Base-by-base conservation (phyloP, 164 flowering plant genomes). In the Stephania japonica region DNA sequence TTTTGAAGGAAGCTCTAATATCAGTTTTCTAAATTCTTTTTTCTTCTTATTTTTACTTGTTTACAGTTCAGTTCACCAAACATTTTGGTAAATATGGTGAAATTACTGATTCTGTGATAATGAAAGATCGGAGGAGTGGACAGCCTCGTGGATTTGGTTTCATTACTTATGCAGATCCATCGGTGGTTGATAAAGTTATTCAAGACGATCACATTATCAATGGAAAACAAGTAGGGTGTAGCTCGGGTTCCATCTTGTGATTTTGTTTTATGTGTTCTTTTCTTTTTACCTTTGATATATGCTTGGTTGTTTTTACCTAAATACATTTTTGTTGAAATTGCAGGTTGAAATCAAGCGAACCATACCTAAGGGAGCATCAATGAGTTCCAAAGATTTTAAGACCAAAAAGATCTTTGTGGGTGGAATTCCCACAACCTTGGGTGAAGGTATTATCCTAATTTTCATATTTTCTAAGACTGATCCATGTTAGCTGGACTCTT, bases 331-430 rank as follows among this genome's bases (percentile, higher is more conserved):
- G 59, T 53, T 41, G 42, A 43, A 4, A 16, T 64, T 72, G 24
- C 50, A 93, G 98, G 98, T 91, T 23, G 98, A 93, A 76, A 90
- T 93, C 69, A 91, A 93, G 75, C 80, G 97, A 50, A 93, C 97
- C 13, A 88, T 93, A 67, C 98, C 98, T 16, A 93, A 85, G 75
- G 94, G 92, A 19, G 77, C 89, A 32, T 32, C 38, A 13, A 67
- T 62, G 11, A 77, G 81, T 11, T 80, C 88, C n/a, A 90, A 81
- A 75, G 97, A 90, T 80, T 86, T 90, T 76, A 91, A 83, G 85
- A 93, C 98, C 0, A 93, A 84, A 82, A 93, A 91, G 86, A 90
- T 91, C 9, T 91, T 93, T 83, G 94, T 93, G 5, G 98, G 98
- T 69, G 97, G 98, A 32, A 84, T 93, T 80, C 98, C 97, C 24